Conservation (phyloP, 2,329 filamentous ascomycete genomes). For the Penicillium italicum region DNA sequence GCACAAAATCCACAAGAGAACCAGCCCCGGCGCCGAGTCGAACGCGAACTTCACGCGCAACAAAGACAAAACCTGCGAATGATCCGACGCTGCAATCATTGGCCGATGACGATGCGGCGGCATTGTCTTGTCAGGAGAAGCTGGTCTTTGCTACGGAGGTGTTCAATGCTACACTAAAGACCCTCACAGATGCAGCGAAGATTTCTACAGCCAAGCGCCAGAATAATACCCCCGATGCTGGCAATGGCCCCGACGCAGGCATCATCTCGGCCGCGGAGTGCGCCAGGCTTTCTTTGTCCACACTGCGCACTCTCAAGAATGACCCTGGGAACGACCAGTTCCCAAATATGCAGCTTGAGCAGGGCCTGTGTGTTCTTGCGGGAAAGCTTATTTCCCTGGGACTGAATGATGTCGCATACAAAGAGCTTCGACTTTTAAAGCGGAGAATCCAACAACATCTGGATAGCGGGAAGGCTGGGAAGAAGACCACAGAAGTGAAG, state of each 20-base stretch:
- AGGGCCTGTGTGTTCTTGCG: constrained; percentile 42
- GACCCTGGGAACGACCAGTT: constrained; percentile 25
- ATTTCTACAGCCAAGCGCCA: constrained; percentile 14
- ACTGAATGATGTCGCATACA: constrained; percentile 40
- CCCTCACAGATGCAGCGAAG: constrained; percentile 41
- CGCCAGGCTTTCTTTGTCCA: constrained; percentile 39
- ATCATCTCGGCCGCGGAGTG: constrained; percentile 39
- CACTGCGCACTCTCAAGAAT: constrained; percentile 35
- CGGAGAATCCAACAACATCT: constrained; percentile 35
- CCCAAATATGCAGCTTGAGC: constrained; percentile 42
- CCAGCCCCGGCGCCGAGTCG: constrained; percentile 17
- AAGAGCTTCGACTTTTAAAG: constrained; percentile 41
- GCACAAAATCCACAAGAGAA: constrained; percentile 25
- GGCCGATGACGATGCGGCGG: constrained; percentile 25
- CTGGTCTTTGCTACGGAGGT: constrained; percentile 45
- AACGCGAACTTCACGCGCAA: constrained; percentile 24
- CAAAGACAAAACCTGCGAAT: constrained; percentile 26
- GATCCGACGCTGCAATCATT: constrained; percentile 26
- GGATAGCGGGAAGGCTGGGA: constrained; percentile 19
- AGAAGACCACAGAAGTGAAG: constrained; percentile 14
- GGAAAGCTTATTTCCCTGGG: constrained; percentile 42
- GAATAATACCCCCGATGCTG: constrained; percentile 23
- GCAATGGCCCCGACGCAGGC: constrained; percentile 20
- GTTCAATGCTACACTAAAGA: constrained; percentile 45
- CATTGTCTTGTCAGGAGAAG: constrained; percentile 38